Base-by-base conservation (phyloP, 169 alveolate species). In the Plasmodium vivax region DNA sequence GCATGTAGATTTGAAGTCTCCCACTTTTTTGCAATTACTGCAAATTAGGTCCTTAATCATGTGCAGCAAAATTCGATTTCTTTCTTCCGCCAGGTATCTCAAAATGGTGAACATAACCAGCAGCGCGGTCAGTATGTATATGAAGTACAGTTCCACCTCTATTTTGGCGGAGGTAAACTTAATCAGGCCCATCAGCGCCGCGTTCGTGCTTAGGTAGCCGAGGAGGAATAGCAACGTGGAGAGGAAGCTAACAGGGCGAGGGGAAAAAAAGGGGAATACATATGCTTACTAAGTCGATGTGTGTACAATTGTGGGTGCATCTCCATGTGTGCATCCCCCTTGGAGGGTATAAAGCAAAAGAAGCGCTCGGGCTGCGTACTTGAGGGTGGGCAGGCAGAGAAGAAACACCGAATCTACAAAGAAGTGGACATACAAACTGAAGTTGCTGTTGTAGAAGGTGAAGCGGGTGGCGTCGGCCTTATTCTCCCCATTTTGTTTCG, bases 321-420 rank as follows among this genome's bases (percentile, higher is more conserved):
- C 12, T 14, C 23, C 62, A 0, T 51, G 7, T 14, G 23, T 51
- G 23, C 62, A 1, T 9, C 73, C 43, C 38, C 32, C 38, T 82
- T 16, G 14, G 38, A 8, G 38, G 16, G 23, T 5, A 2, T 14
- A 32, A 43, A 45, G 19, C 30, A n/a, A n/a, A 43, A 32, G 16
- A 34, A 51, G 0, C 8, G 23, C 7, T 51, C 54, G 27, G 72
- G 43, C 30, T 84, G 36, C 54, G 2, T 88, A 88, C 94, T 81
- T 88, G 30, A 88, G 80, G 6, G 94, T 36, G 34, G 94, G 94
- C 16, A 88, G 85, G 45, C 91, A 88, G 23, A 88, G 82, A 23
- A 88, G 71, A 62, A 80, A 88, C 43, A 88, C 94, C 12, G 94
- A 72, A 38, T 88, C 94, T 41, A 88, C 83, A 73, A 88, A 88